A percentile compares a stretch with the other conserved stretches of the same genome.
Conservation (phyloP, 768 basidiomycete species). For the Lactarius sanguifluus region DNA sequence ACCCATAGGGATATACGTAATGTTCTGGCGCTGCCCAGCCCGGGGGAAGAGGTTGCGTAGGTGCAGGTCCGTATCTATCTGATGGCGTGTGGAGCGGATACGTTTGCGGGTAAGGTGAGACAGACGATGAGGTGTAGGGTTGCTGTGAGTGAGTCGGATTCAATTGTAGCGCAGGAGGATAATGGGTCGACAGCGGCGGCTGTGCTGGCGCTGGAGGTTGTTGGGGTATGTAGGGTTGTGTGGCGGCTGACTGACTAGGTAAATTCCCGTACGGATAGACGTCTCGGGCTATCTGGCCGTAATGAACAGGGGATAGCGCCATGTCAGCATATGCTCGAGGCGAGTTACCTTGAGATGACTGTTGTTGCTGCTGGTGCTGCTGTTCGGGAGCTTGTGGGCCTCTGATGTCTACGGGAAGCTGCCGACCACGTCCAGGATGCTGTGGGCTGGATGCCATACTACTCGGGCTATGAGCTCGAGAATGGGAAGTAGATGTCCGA, state of each 20-base stretch:
- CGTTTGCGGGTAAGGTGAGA: conserved; percentile 29
- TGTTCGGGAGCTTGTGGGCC: conserved; percentile 12
- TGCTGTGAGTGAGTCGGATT: conserved; percentile 25
- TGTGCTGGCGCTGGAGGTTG: conserved; percentile 4
- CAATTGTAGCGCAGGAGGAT: conserved; percentile 22
- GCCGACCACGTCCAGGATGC: conserved; percentile 23
- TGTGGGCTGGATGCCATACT: conserved; percentile 54
- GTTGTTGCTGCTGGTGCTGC: conserved; percentile 10
- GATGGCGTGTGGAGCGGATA: conserved; percentile 27
- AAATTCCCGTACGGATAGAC: conserved; percentile 24
- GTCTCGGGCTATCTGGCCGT: conserved; percentile 24
- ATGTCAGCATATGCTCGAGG: conserved; percentile 23
- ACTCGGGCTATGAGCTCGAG: conserved; percentile 45
- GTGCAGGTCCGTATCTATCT: conserved; percentile 24
- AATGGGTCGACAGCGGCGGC: conserved; percentile 16
- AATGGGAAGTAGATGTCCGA: conserved; percentile 44
- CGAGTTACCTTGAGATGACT: conserved; percentile 21
- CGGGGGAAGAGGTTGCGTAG: conserved; percentile 26
- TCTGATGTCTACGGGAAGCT: conserved; percentile 16
- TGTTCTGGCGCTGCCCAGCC: conserved; percentile 30
- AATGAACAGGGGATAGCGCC: conserved; percentile 26
- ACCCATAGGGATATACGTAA: conserved; percentile 37
- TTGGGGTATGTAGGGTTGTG: conserved; percentile 15
- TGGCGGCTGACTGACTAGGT: conserved; percentile 10
- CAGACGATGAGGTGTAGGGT: conserved; percentile 29